Percentiles rank a stretch among this genome's conserved stretches.
Conservation (phyloP, 139 green algal species). For the Picochlorum sp. region DNA sequence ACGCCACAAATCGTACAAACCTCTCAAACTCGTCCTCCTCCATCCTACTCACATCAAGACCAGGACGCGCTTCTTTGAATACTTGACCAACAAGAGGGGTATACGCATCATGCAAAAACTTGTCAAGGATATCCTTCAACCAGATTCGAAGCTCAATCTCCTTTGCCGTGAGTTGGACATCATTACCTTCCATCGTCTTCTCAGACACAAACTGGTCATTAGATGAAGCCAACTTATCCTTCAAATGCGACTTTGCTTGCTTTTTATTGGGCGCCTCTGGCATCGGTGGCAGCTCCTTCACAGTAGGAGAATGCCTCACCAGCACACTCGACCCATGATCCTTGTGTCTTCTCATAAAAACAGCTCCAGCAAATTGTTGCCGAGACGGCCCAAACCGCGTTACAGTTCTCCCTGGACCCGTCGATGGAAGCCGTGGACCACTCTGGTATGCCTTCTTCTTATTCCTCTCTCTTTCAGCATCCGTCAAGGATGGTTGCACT, state of each 20-base stretch:
- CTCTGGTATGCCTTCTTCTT: conserved; percentile 9
- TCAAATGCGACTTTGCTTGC: conserved; percentile 12
- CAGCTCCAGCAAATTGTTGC: conserved; percentile 9
- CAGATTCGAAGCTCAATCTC: not conserved
- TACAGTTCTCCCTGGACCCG: not conserved
- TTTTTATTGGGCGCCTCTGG: conserved; percentile 15
- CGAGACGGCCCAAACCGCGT: not conserved
- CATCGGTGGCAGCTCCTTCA: conserved; percentile 15
- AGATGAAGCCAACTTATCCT: not conserved
- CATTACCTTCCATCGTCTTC: not conserved
- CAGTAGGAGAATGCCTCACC: conserved; percentile 21
- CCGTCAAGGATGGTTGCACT: no score
- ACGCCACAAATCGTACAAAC: conserved; percentile 48
- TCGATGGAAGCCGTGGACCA: not conserved
- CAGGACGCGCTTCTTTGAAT: conserved; percentile 39
- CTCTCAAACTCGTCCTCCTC: conserved; percentile 47
- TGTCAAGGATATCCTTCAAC: conserved; percentile 8
- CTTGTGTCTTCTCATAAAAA: conserved; percentile 25
- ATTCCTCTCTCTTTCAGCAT: not conserved
- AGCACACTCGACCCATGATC: conserved; percentile 24
- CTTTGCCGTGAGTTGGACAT: no score
- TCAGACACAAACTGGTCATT: not conserved
- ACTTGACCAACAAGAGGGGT: conserved; percentile 17
- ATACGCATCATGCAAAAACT: conserved; percentile 15
- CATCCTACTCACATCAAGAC: conserved; percentile 42